Base-by-base conservation (phyloP, 148 eudicot species). In the Bassia scoparia region DNA sequence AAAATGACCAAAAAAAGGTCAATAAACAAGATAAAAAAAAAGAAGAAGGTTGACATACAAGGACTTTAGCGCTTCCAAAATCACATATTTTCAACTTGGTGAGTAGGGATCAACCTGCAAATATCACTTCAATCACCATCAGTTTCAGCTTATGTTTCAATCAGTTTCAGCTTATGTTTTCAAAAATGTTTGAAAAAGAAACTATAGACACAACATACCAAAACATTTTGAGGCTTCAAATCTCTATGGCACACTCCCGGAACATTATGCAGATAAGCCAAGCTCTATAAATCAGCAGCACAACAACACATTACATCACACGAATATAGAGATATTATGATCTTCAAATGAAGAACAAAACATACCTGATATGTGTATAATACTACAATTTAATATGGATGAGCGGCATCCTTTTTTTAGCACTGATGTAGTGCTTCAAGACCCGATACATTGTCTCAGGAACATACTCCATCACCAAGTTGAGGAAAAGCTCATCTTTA, bases 21-120 rank as follows among this genome's bases (percentile, higher is more conserved):
- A 15, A 50, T 2, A n/a, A n/a, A n/a, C 15, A 61, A 71, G 0
- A 26, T 23, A 2, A 27, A n/a, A 15, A 11, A 31, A 44, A 13
- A 26, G n/a, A n/a, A n/a, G n/a, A 66, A 68, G 64, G 48, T 67
- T n/a, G 46, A 86, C 92, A 62, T 88, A 90, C 96, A 37, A 88
- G 89, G 74, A 86, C 86, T 86, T 90, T 90, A 46, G 92, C 96
- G 76, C 96, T 90, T 77, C 96, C 96, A 49, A 90, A 90, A 76
- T 90, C 96, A 44, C 96, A 90, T 54, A 90, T 90, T 73, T 90
- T 90, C 61, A 88, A n/a, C 92, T 68, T 86, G 88, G 73, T 90
- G 96, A 35, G 88, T 81, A 35, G 24, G 85, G 87, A 79, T 90
- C 89, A 82, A 90, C 96, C 96, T 90, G 88, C 76, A 70, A 52